Percentiles rank a stretch among this genome's conserved stretches.
Evolutionary conservation across 106 monocot species (phyloP).

Genomic region (Dactylorhiza incarnata): DNA sequence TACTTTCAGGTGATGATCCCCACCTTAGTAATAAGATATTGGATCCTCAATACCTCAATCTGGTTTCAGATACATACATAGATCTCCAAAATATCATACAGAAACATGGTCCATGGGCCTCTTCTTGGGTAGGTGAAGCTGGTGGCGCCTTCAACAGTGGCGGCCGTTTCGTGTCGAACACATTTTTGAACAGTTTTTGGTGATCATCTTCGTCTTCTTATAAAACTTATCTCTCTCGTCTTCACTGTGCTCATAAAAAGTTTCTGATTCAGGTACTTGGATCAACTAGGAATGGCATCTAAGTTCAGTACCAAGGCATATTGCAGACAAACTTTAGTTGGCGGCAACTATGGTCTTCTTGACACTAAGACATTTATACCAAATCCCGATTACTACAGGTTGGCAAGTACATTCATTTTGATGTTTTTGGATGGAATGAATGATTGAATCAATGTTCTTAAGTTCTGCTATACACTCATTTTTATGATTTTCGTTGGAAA

Average conservation of each 20-base stretch:
- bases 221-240: neutral
- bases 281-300: slow-evolving; percentile 81
- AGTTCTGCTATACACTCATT: neutral
- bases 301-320: slow-evolving; percentile 51
- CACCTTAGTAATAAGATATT: slow-evolving; percentile 39
- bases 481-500: neutral
- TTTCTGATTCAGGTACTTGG: slow-evolving; percentile 55
- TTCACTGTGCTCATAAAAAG: neutral
- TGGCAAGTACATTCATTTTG: neutral
- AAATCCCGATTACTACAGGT: slow-evolving; percentile 89
- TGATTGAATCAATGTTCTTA: neutral
- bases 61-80: slow-evolving; percentile 41
- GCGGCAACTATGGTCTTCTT: slow-evolving; percentile 87
- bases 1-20: slow-evolving; percentile 60
- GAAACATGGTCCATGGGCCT: slow-evolving; percentile 74
- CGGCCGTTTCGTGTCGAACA: slow-evolving; percentile 45
- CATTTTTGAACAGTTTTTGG: slow-evolving; percentile 86
- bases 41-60: slow-evolving; percentile 56
- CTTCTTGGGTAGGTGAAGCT: slow-evolving; percentile 86
- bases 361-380: slow-evolving; percentile 58
- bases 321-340: slow-evolving; percentile 65
- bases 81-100: slow-evolving; percentile 41
- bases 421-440: neutral
- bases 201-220: slow-evolving; percentile 17
- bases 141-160: slow-evolving; percentile 93